A percentile compares a stretch with the other conserved stretches of the same genome.
Conservation (phyloP, 495 filamentous ascomycete species). For the Parathielavia appendiculata region DNA sequence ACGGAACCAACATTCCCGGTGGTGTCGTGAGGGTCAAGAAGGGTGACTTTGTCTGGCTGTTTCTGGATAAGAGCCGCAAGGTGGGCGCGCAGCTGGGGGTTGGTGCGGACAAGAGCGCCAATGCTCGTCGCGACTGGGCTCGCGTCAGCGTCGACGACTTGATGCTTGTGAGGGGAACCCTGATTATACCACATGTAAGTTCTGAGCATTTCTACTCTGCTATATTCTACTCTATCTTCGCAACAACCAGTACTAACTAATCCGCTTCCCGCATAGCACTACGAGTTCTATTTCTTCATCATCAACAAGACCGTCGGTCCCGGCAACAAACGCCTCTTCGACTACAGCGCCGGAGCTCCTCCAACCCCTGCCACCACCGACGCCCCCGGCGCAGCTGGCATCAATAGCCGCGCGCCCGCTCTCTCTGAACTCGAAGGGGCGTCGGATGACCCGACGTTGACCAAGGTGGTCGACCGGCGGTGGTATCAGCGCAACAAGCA, state of each 20-base stretch:
- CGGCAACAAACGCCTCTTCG: conserved; percentile 66
- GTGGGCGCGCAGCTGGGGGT: conserved; percentile 79
- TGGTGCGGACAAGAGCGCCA: conserved; percentile 53
- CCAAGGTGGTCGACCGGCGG: conserved; percentile 90
- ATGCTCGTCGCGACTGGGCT: conserved; percentile 79
- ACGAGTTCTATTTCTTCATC: conserved; percentile 95
- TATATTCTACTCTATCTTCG: background rate
- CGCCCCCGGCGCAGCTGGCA: conserved; percentile 26
- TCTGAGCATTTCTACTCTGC: background rate
- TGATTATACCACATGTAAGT: conserved; percentile 93
- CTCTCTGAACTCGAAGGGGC: conserved; percentile 62
- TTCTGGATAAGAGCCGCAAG: conserved; percentile 84
- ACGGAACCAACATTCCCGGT: conserved; percentile 90
- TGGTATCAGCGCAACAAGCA: conserved; percentile 99
- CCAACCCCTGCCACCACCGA: conserved; percentile 5
- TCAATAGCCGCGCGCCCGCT: conserved; percentile 30
- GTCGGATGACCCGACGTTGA: conserved; percentile 73
- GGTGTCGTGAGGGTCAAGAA: conserved; percentile 83
- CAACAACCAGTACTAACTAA: background rate
- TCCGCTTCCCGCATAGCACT: conserved; percentile 57
- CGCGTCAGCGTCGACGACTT: conserved; percentile 93
- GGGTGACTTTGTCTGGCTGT: conserved; percentile 84
- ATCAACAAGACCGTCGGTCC: conserved; percentile 77
- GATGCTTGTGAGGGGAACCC: conserved; percentile 83
- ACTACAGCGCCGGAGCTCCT: conserved; percentile 57